Evolutionary conservation across 2,329 filamentous ascomycete genomes (phyloP).

Genomic region (Madurella fahalii): DNA sequence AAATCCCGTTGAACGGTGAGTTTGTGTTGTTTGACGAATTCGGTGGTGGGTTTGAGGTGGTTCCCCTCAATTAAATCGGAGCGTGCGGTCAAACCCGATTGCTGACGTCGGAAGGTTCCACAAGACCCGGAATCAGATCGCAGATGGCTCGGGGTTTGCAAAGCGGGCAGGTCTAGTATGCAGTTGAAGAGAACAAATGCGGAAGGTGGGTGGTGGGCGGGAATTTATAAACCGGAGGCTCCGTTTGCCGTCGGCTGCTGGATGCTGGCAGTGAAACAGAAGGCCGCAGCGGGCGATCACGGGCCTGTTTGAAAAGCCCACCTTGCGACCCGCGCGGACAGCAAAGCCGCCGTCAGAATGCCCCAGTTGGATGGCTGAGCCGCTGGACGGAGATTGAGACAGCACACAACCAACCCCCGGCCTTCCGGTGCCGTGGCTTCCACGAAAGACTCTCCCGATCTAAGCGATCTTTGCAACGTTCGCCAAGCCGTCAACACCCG

Average conservation of each 20-base stretch:
- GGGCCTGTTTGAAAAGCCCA: constrained; percentile 5
- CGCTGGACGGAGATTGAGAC: constrained; percentile 5
- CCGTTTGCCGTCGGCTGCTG: background rate
- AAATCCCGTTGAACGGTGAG: background rate
- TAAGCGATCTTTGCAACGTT: constrained; percentile 2
- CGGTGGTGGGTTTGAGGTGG: background rate
- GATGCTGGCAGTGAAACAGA: constrained; percentile 5
- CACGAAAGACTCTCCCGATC: too few species aligned
- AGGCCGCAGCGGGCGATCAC: constrained; percentile 9
- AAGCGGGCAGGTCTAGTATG: background rate
- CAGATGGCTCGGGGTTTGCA: too few species aligned
- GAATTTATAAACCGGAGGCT: constrained; percentile 10
- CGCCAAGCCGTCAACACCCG: background rate
- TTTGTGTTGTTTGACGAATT: background rate
- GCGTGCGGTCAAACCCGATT: background rate
- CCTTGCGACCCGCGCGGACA: background rate
- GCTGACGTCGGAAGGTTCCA: background rate
- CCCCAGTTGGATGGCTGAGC: constrained; percentile 21
- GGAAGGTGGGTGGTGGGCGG: constrained; percentile 12
- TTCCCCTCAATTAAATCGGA: background rate
- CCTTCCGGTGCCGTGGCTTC: background rate
- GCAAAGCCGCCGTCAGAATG: constrained; percentile 15
- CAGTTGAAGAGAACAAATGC: constrained; percentile 1
- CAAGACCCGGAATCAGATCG: too few species aligned
- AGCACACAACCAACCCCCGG: background rate